These are phyloP conservation scores for Mortierella sp. DNA, from an alignment of 371 early-diverging fungal species.

Conservation along the genomic window DNA sequence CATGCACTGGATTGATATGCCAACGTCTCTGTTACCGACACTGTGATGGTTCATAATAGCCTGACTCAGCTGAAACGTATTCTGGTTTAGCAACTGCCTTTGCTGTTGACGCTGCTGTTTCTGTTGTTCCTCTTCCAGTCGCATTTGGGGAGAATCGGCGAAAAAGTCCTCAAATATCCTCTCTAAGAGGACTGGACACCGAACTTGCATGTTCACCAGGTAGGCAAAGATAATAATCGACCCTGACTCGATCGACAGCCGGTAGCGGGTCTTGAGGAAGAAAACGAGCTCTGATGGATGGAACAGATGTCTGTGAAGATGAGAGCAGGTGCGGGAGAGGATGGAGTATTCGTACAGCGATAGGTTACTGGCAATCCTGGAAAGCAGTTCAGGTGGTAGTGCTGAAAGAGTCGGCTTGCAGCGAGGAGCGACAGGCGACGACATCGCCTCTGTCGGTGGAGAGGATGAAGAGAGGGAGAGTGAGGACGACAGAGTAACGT, in stretches of 20 bases:
- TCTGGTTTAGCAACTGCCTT: slow-evolving; percentile 9
- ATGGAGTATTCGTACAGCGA: slow-evolving; percentile 36
- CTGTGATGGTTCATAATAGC: background rate
- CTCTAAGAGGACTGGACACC: slow-evolving; percentile 50
- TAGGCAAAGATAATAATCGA: slow-evolving; percentile 56
- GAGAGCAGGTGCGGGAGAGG: slow-evolving; percentile 31
- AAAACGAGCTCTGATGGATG: slow-evolving; percentile 47
- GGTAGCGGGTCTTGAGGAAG: slow-evolving; percentile 52
- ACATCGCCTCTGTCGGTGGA: background rate
- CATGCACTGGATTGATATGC: slow-evolving; percentile 10
- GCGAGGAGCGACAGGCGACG: slow-evolving; percentile 17
- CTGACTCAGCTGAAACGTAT: slow-evolving; percentile 27
- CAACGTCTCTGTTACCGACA: background rate
- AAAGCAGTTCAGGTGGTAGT: slow-evolving; percentile 40
- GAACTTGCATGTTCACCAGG: slow-evolving; percentile 52
- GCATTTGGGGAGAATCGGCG: slow-evolving; percentile 31
- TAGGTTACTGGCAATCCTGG: slow-evolving; percentile 24
- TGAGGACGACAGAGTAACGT: background rate
- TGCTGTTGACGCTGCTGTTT: slow-evolving; percentile 8
- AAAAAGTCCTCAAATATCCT: slow-evolving; percentile 57
- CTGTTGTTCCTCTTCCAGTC: slow-evolving; percentile 17
- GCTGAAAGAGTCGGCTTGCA: slow-evolving; percentile 24
- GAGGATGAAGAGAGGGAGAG: background rate
- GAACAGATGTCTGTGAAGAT: slow-evolving; percentile 36
- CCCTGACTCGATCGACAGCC: slow-evolving; percentile 52